Conservation (phyloP, 257 asterid species). For the Solanum virginianum region DNA sequence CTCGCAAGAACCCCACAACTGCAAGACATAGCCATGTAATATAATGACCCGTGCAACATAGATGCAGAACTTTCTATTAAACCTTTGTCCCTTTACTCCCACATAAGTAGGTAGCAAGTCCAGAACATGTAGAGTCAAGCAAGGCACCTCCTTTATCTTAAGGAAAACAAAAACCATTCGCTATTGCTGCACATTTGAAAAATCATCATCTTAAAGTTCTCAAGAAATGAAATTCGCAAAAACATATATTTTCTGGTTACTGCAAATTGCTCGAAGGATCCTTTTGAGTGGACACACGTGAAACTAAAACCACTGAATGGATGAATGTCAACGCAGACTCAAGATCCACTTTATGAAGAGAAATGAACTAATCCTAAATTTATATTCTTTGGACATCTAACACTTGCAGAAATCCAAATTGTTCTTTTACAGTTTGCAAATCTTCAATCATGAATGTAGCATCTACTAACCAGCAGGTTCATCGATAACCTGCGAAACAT, state of each 20-base stretch:
- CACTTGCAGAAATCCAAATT: background rate
- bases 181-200: background rate
- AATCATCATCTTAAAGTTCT: background rate
- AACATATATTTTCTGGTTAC: background rate
- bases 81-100: background rate
- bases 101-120: background rate
- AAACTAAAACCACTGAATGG: background rate
- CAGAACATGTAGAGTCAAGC: background rate
- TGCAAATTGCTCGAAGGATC: background rate
- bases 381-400: background rate
- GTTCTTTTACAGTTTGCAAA: background rate
- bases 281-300: background rate
- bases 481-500: background rate
- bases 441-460: background rate
- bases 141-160: background rate
- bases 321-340: background rate
- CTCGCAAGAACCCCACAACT: background rate
- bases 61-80: background rate
- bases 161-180: background rate
- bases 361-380: background rate
- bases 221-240: background rate
- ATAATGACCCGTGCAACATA: background rate
- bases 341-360: background rate
- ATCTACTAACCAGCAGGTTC: slow-evolving; percentile 8
- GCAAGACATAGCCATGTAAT: background rate